These are phyloP conservation scores for Corrigiola litoralis DNA, from an alignment of 179 eudicot species.

Conservation along the genomic window DNA sequence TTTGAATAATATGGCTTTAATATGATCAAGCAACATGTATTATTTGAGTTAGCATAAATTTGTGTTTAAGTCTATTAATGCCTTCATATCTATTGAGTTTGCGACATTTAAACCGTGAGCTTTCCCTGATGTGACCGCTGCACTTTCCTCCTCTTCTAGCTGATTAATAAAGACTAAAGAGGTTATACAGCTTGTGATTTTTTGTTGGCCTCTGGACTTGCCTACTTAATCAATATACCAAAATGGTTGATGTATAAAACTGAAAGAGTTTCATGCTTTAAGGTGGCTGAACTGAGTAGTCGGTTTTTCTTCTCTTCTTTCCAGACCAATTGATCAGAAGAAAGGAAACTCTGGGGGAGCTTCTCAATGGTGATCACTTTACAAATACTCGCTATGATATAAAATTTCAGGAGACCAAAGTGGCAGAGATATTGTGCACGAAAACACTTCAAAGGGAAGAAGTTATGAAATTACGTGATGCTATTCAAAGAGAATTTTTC, in stretches of 20 bases:
- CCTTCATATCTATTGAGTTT: background rate
- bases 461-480: slow-evolving; percentile 54
- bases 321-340: slow-evolving; percentile 49
- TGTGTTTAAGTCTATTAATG: too few species aligned
- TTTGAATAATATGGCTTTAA: too few species aligned
- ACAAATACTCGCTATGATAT: slow-evolving; percentile 46
- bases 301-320: slow-evolving; percentile 11
- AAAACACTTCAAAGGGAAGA: slow-evolving; percentile 39
- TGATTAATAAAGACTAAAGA: too few species aligned
- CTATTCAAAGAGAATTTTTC: slow-evolving; percentile 56
- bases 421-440: slow-evolving; percentile 42
- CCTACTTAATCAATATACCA: background rate
- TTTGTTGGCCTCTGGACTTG: background rate
- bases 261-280: background rate
- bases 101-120: background rate
- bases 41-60: too few species aligned
- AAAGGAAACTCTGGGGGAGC: slow-evolving; percentile 63
- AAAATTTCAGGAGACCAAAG: slow-evolving; percentile 47
- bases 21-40: too few species aligned
- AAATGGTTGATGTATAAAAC: background rate
- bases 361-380: slow-evolving; percentile 57
- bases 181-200: too few species aligned
- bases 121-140: background rate
- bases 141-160: background rate
- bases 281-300: slow-evolving; percentile 10